phyloP scores from a whole-genome alignment of 176 grass and related monocot genomes.

The Dendrocalamus sinicus region DNA sequence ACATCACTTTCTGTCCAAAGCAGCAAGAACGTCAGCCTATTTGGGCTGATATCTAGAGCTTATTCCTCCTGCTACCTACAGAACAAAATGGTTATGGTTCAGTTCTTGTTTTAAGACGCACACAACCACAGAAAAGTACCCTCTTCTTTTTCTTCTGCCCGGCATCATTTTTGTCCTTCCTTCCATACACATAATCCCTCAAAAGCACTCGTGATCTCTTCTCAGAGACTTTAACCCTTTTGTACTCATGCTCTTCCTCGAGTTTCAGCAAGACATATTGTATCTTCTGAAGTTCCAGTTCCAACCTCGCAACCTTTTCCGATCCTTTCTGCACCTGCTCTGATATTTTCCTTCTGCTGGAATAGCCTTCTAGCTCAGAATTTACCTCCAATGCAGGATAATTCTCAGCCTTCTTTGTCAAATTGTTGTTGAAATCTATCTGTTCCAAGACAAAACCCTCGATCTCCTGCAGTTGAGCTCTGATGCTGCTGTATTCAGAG shows the following conservation, averaged over 20 bases:
- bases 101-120: slow-evolving; percentile 48
- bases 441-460: slow-evolving; percentile 59
- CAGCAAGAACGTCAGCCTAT: slow-evolving; percentile 7
- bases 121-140: slow-evolving; percentile 61
- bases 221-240: slow-evolving; percentile 48
- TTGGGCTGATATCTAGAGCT: slow-evolving; percentile 14
- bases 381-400: slow-evolving; percentile 46
- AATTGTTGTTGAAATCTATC: slow-evolving; percentile 54
- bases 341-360: slow-evolving; percentile 58
- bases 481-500: slow-evolving; percentile 59
- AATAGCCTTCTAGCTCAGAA: slow-evolving; percentile 51
- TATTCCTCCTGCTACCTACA: slow-evolving; percentile 25
- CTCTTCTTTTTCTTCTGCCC: slow-evolving; percentile 52
- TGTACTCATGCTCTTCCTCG: slow-evolving; percentile 59
- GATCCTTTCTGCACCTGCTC: slow-evolving; percentile 59
- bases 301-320: slow-evolving; percentile 62
- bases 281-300: slow-evolving; percentile 75
- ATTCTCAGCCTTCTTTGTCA: slow-evolving; percentile 56
- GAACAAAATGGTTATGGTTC: slow-evolving; percentile 26
- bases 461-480: slow-evolving; percentile 59
- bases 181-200: slow-evolving; percentile 73
- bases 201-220: slow-evolving; percentile 57
- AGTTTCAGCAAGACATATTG: slow-evolving; percentile 71
- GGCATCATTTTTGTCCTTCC: slow-evolving; percentile 39
- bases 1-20: not conserved